A percentile compares a stretch with the other conserved stretches of the same genome.
phyloP scores from a whole-genome alignment of 306 rosid species.

The Castanea mollissima region DNA sequence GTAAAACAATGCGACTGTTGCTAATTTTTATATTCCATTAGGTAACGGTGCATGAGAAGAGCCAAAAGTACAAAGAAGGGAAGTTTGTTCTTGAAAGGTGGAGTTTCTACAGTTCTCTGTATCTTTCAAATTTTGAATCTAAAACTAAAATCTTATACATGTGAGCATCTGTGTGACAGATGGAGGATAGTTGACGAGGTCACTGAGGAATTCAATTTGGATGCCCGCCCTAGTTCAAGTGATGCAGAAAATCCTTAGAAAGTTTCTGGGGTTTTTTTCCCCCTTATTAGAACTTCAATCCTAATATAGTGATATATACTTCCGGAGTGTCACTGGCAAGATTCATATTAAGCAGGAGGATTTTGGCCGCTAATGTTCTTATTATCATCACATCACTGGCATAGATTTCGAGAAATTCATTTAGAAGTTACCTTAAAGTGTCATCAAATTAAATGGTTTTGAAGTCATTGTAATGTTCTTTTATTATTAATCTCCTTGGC shows the following conservation, averaged over 20 bases:
- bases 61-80: conserved; percentile 75
- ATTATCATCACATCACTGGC: background rate
- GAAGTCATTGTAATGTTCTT: background rate
- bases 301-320: conserved; percentile 6
- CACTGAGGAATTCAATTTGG: conserved; percentile 58
- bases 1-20: background rate
- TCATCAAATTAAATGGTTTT: background rate
- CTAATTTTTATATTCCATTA: conserved; percentile 25
- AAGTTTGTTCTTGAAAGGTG: conserved; percentile 84
- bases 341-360: background rate
- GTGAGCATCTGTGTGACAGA: conserved; percentile 30
- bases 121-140: background rate
- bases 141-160: conserved; percentile 6
- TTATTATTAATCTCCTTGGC: background rate
- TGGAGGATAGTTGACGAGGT: conserved; percentile 62
- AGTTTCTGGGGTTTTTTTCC: conserved; percentile 13
- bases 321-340: background rate
- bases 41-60: conserved; percentile 73
- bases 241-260: conserved; percentile 61
- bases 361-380: background rate
- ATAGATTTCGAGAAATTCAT: background rate
- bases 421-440: background rate
- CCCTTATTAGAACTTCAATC: background rate
- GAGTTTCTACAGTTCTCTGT: conserved; percentile 1
- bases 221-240: conserved; percentile 56